These are phyloP conservation scores for Rickenella mellea DNA, from an alignment of 768 basidiomycete species.

Conservation along the genomic window DNA sequence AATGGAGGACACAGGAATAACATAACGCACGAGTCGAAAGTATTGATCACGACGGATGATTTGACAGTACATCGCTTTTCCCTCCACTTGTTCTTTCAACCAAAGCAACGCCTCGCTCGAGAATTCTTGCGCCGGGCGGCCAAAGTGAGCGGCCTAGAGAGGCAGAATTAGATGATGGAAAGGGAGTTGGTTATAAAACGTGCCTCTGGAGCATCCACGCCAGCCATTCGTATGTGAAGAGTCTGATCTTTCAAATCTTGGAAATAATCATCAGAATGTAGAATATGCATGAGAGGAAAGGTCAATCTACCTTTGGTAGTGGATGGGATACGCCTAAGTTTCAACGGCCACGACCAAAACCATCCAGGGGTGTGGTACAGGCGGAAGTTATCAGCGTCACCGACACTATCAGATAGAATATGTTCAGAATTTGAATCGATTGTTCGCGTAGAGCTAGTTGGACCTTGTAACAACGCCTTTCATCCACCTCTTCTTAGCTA, in stretches of 20 bases:
- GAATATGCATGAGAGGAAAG: background rate
- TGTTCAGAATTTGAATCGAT: too few species aligned
- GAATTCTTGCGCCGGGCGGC: slow-evolving; percentile 68
- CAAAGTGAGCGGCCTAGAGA: slow-evolving; percentile 64
- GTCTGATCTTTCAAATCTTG: slow-evolving; percentile 79
- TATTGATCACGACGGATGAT: slow-evolving; percentile 77
- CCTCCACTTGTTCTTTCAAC: slow-evolving; percentile 48
- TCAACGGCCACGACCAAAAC: slow-evolving; percentile 68
- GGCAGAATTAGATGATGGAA: background rate
- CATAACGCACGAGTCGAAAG: slow-evolving; percentile 55
- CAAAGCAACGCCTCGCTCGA: slow-evolving; percentile 66
- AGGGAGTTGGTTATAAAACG: slow-evolving; percentile 3
- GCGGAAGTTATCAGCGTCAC: slow-evolving; percentile 82
- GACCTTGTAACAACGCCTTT: slow-evolving; percentile 78
- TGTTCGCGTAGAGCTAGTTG: too few species aligned
- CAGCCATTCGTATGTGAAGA: slow-evolving; percentile 80
- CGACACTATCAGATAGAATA: slow-evolving; percentile 44
- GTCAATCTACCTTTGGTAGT: slow-evolving; percentile 39
- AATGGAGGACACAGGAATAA: background rate
- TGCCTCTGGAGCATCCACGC: slow-evolving; percentile 91
- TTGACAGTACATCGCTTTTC: slow-evolving; percentile 61
- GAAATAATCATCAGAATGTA: slow-evolving; percentile 1
- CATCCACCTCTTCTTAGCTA: slow-evolving; percentile 55
- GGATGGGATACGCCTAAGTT: slow-evolving; percentile 55
- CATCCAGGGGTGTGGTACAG: slow-evolving; percentile 78